These are phyloP conservation scores for Pythium folliculosum DNA, from an alignment of 352 stramenopile genomes.

Conservation along the genomic window DNA sequence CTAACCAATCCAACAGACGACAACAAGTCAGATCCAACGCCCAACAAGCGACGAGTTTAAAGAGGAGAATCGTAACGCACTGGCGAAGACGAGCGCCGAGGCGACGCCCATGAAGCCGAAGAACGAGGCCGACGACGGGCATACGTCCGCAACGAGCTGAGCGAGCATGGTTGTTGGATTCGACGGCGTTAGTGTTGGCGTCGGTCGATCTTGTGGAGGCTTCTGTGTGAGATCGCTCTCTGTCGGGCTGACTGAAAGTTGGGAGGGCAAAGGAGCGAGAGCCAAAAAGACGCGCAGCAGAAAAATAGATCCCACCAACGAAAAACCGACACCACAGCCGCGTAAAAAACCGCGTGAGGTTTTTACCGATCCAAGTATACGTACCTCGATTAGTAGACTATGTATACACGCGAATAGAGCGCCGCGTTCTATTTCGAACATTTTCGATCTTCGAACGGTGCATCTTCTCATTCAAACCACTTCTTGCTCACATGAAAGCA, in stretches of 20 bases:
- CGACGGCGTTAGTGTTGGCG: slow-evolving; percentile 9
- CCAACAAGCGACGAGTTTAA: too few relatives aligned
- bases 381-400: slow-evolving; percentile 7
- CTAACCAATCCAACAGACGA: too few relatives aligned
- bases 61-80: too few relatives aligned
- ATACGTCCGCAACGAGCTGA: slow-evolving; percentile 30
- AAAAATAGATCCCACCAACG: slow-evolving; percentile 14
- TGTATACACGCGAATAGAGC: slow-evolving; percentile 34
- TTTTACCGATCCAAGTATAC: slow-evolving; percentile 6
- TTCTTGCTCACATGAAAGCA: neutral
- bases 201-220: neutral
- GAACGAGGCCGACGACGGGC: slow-evolving; percentile 97
- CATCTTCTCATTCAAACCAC: slow-evolving; percentile 29
- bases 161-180: slow-evolving; percentile 12
- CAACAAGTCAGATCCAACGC: too few relatives aligned
- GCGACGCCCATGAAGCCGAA: slow-evolving; percentile 99
- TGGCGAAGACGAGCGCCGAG: slow-evolving; percentile 92
- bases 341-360: slow-evolving; percentile 14
- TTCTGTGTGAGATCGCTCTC: neutral
- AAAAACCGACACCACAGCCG: slow-evolving; percentile 9
- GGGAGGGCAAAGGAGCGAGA: slow-evolving; percentile 21
- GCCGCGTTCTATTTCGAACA: slow-evolving; percentile 94
- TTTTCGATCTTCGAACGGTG: slow-evolving; percentile 82
- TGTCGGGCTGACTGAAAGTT: neutral
- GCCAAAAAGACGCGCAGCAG: slow-evolving; percentile 3